phyloP scores from a whole-genome alignment of 768 basidiomycete species.

The Mycena rebaudengoi region DNA sequence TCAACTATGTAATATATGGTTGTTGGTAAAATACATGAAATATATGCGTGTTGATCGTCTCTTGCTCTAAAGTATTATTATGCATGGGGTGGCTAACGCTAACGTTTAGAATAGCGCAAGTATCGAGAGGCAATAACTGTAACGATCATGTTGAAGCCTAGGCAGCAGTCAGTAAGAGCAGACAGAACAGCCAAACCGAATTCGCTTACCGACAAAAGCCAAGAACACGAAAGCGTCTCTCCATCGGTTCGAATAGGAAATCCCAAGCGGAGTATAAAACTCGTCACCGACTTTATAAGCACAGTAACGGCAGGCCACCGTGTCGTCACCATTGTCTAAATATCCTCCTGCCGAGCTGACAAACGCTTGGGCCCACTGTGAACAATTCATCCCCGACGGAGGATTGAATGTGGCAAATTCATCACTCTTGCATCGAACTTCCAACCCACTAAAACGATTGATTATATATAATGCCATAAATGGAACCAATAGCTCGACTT shows the following conservation, averaged over 20 bases:
- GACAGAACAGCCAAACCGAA: background rate
- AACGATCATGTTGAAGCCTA: slow-evolving; percentile 74
- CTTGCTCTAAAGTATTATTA: background rate
- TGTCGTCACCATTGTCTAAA: slow-evolving; percentile 71
- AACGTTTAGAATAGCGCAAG: slow-evolving; percentile 76
- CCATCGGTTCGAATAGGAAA: slow-evolving; percentile 69
- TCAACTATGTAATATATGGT: too few relatives aligned
- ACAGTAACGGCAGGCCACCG: slow-evolving; percentile 75
- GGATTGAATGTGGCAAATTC: slow-evolving; percentile 81
- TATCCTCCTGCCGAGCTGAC: slow-evolving; percentile 73
- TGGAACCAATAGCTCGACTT: slow-evolving; percentile 33
- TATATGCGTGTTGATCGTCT: background rate
- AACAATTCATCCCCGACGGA: slow-evolving; percentile 78
- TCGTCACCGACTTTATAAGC: slow-evolving; percentile 73
- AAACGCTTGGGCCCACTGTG: slow-evolving; percentile 75
- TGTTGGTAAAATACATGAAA: background rate
- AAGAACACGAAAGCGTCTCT: slow-evolving; percentile 74
- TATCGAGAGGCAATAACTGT: slow-evolving; percentile 76
- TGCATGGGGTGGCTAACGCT: background rate
- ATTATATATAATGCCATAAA: slow-evolving; percentile 19
- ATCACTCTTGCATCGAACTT: slow-evolving; percentile 66
- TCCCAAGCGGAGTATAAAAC: slow-evolving; percentile 75
- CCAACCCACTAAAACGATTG: slow-evolving; percentile 56
- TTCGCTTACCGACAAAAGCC: slow-evolving; percentile 62
- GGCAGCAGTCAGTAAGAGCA: background rate